Conservation (phyloP, 768 basidiomycete genomes). For the Phaeolepiota aurea region DNA sequence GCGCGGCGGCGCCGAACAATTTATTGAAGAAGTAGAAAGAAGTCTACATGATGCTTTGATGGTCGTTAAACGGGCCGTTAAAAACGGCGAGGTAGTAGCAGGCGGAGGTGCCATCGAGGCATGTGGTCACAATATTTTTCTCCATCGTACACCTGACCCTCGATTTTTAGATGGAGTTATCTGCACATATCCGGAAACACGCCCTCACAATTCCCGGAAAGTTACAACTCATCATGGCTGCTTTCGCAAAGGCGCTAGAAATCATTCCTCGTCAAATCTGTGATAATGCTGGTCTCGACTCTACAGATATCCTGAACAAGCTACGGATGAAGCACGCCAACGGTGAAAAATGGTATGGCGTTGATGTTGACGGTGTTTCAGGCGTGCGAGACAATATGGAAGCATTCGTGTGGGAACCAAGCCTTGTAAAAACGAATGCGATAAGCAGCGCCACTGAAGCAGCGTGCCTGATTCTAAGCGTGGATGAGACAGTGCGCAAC, state of each 20-base stretch:
- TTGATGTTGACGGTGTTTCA: conserved; percentile 84
- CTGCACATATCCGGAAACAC: conserved; percentile 86
- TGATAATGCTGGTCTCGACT: conserved; percentile 96
- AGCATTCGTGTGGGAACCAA: conserved; percentile 98
- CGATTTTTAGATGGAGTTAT: conserved; percentile 80
- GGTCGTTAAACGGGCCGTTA: conserved; percentile 98
- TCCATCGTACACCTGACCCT: neutral
- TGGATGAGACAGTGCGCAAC: conserved; percentile 95
- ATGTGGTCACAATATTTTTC: conserved; percentile 9
- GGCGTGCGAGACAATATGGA: conserved; percentile 96
- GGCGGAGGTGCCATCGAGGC: conserved; percentile 98
- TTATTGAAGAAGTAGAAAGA: conserved; percentile 96
- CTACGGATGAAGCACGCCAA: conserved; percentile 92
- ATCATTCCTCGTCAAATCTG: conserved; percentile 97
- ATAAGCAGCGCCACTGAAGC: conserved; percentile 94
- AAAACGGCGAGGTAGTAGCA: conserved; percentile 93
- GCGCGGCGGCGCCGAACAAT: conserved; percentile 96
- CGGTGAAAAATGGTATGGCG: conserved; percentile 86
- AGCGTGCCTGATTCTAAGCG: conserved; percentile 89
- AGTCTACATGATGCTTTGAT: conserved; percentile 98
- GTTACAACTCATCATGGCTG: conserved; percentile 86
- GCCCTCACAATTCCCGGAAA: conserved; percentile 94
- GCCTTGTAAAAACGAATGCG: conserved; percentile 91
- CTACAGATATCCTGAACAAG: conserved; percentile 95
- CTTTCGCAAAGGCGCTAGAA: conserved; percentile 95